phyloP scores from a whole-genome alignment of 345 rosid species.

The Orychophragmus violaceus region DNA sequence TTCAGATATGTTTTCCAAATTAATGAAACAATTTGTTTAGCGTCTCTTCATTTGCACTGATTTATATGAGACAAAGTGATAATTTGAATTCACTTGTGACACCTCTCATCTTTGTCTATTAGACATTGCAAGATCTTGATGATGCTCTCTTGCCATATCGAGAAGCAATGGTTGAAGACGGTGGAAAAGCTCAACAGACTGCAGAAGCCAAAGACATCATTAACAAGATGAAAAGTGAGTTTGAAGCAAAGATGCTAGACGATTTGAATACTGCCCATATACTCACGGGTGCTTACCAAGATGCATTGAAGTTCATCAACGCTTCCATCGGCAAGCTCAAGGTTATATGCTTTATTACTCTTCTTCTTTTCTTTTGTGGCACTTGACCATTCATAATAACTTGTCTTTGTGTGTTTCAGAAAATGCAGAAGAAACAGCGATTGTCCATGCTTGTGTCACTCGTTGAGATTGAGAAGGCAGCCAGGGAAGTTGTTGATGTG shows the following conservation, averaged over 20 bases:
- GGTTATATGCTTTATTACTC: slow-evolving; percentile 38
- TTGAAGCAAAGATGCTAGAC: slow-evolving; percentile 67
- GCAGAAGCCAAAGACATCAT: slow-evolving; percentile 55
- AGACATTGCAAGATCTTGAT: slow-evolving; percentile 78
- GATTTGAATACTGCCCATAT: slow-evolving; percentile 73
- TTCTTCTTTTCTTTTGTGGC: neutral
- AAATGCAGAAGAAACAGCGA: slow-evolving; percentile 65
- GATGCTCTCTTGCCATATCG: slow-evolving; percentile 47
- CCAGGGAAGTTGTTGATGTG: slow-evolving; percentile 46
- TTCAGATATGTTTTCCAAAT: neutral
- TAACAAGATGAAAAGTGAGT: slow-evolving; percentile 45
- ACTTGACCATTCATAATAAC: neutral
- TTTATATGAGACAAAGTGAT: neutral
- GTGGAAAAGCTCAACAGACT: slow-evolving; percentile 30
- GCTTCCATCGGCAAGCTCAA: slow-evolving; percentile 50
- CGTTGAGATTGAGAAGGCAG: slow-evolving; percentile 49
- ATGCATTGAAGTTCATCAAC: slow-evolving; percentile 72
- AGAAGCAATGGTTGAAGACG: slow-evolving; percentile 37
- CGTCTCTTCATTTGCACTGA: neutral
- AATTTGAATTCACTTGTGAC: neutral
- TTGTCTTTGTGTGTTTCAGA: slow-evolving; percentile 39
- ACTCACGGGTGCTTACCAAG: slow-evolving; percentile 79
- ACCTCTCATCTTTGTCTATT: slow-evolving; percentile 4
- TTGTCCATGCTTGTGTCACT: slow-evolving; percentile 55
- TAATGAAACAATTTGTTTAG: too few species aligned